phyloP scores from a whole-genome alignment of 352 stramenopile genomes.

The Phytophthora palmivora region DNA sequence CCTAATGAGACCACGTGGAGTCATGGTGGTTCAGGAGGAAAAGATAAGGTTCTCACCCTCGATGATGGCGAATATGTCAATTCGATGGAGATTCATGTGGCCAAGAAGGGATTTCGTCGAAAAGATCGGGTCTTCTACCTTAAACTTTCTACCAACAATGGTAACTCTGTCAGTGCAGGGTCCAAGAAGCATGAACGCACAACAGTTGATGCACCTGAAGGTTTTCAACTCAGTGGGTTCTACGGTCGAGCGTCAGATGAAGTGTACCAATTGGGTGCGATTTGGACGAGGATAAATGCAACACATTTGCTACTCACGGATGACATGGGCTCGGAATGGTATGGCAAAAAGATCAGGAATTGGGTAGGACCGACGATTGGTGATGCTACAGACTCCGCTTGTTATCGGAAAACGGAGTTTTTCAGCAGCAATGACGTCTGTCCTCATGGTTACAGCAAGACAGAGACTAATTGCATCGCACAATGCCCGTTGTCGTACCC shows the following conservation, averaged over 20 bases:
- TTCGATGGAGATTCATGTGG: slow-evolving; percentile 29
- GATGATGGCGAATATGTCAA: slow-evolving; percentile 18
- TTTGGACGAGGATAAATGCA: slow-evolving; percentile 29
- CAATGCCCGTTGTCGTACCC: slow-evolving; percentile 55
- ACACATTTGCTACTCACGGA: slow-evolving; percentile 26
- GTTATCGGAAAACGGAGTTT: slow-evolving; percentile 29
- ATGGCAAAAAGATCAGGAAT: slow-evolving; percentile 36
- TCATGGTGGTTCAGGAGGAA: slow-evolving; percentile 26
- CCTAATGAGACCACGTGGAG: slow-evolving; percentile 21
- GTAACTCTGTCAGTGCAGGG: slow-evolving; percentile 20
- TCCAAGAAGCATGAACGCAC: slow-evolving; percentile 18
- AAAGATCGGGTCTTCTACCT: slow-evolving; percentile 27
- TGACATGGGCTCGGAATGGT: slow-evolving; percentile 31
- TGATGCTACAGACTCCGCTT: slow-evolving; percentile 19
- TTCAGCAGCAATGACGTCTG: slow-evolving; percentile 37
- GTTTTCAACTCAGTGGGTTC: slow-evolving; percentile 28
- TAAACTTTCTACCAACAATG: slow-evolving; percentile 17
- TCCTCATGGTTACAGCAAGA: slow-evolving; percentile 47
- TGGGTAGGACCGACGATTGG: slow-evolving; percentile 44
- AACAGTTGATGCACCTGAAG: slow-evolving; percentile 15
- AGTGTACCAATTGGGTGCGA: slow-evolving; percentile 23
- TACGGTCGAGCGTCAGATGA: slow-evolving; percentile 22
- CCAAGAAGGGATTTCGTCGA: slow-evolving; percentile 12
- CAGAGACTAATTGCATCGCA: slow-evolving; percentile 51
- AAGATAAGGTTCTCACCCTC: slow-evolving; percentile 26